Conservation (phyloP, 208 protist genomes). For the Trypanosoma platydactyli region DNA sequence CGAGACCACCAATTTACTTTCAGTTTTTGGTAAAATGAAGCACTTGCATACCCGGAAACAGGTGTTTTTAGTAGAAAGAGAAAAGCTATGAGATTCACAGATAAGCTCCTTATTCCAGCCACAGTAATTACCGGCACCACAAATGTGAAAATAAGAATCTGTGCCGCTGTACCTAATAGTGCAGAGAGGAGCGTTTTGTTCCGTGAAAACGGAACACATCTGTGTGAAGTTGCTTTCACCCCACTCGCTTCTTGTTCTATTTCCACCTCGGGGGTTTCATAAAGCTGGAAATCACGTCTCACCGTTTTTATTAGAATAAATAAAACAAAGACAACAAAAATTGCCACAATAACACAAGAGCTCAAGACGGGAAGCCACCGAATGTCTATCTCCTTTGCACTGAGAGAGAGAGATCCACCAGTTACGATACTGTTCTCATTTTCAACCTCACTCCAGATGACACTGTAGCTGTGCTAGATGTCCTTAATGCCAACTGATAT, state of each 20-base stretch:
- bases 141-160: slow-evolving; percentile 6
- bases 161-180: not conserved
- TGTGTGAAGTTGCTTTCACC: slow-evolving; percentile 8
- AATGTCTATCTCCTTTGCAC: not conserved
- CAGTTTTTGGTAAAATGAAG: slow-evolving; percentile 3
- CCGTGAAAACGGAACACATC: slow-evolving; percentile 7
- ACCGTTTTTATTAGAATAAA: slow-evolving; percentile 11
- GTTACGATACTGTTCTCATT: not conserved
- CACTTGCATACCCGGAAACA: slow-evolving; percentile 5
- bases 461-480: not conserved
- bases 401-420: not conserved
- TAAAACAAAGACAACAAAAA: slow-evolving; percentile 2
- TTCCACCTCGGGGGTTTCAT: slow-evolving; percentile 2
- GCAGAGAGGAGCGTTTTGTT: not conserved
- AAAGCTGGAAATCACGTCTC: slow-evolving; percentile 4
- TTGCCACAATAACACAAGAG: not conserved
- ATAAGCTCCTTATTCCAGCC: not conserved
- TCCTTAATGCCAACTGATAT: not conserved
- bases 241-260: slow-evolving; percentile 8
- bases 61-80: not conserved
- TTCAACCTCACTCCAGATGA: not conserved
- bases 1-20: not conserved
- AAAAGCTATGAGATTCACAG: not conserved
- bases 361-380: slow-evolving; percentile 4
- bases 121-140: not conserved